A percentile compares a stretch with the other conserved stretches of the same genome.
phyloP scores from a whole-genome alignment of 371 early-diverging fungal genomes.

The Mucor irregularis region DNA sequence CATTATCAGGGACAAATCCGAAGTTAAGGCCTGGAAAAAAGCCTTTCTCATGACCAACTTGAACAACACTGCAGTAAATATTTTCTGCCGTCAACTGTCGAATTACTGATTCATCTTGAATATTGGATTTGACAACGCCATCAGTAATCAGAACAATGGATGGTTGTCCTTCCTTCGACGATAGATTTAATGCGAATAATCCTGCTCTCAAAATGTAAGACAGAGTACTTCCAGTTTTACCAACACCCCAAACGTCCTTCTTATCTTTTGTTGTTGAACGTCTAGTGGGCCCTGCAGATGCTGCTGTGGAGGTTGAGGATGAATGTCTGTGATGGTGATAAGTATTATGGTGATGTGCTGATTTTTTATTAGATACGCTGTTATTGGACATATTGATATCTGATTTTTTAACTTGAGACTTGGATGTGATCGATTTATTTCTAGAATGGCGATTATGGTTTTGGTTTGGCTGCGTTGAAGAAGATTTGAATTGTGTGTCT shows the following conservation, averaged over 20 bases:
- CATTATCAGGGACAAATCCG: constrained; percentile 89
- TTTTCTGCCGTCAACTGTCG: constrained; percentile 50
- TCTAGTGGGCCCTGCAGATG: background rate
- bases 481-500: background rate
- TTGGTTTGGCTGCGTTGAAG: background rate
- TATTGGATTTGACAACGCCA: constrained; percentile 75
- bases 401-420: background rate
- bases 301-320: background rate
- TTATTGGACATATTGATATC: background rate
- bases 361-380: background rate
- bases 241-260: constrained; percentile 63
- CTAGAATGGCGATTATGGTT: background rate
- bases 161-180: constrained; percentile 68
- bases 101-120: constrained; percentile 54
- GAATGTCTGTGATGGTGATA: constrained; percentile 12
- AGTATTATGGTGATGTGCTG: background rate
- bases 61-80: constrained; percentile 76
- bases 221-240: constrained; percentile 56
- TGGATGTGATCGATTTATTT: constrained; percentile 1
- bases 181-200: constrained; percentile 64
- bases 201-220: constrained; percentile 71
- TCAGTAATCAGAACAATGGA: constrained; percentile 81
- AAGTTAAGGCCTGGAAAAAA: constrained; percentile 76
- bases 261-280: constrained; percentile 8
- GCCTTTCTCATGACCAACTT: constrained; percentile 73